Evolutionary conservation across 192 early-diverging fungal species (phyloP), one percentile per base, ranked within the genome.

Genomic region (Dissophora ornata): DNA sequence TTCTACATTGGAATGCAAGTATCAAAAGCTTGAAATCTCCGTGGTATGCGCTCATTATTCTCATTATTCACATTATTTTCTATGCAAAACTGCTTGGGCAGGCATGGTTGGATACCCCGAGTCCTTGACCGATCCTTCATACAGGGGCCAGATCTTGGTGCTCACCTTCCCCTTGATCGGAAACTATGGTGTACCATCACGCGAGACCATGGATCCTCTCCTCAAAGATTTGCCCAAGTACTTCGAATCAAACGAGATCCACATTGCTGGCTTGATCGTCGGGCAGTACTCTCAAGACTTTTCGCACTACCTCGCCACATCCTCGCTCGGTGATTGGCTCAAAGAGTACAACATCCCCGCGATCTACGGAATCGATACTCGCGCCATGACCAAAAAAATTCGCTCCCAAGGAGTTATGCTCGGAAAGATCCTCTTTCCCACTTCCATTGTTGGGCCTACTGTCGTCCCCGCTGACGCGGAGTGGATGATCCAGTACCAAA

Each of bases 21-120:
- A n/a, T n/a, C n/a, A n/a, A n/a, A n/a, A n/a, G n/a, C n/a, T n/a
- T n/a, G n/a, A n/a, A n/a, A n/a, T n/a, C n/a, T n/a, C n/a, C n/a
- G n/a, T n/a, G n/a, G n/a, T n/a, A n/a, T n/a, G n/a, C n/a, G n/a
- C n/a, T n/a, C n/a, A n/a, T n/a, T 50, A 34, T 58, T 30, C 36
- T 38, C 36, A 38, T 12, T 5, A 38, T 38, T 38, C 36, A 38
- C 5, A 38, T 38, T 33, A 48, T 45, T 57, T 13, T 7, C 44
- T 15, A 45, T 55, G 26, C 12, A 38, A 38, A 10, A n/a, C 44
- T 45, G 44, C 4, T 29, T n/a, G 18, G 4, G 4, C 55, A 92
- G 91, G 92, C 34, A 98, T 98, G 96, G 94, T 97, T 50, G 97
- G 96, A 46, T 99, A 98, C 79, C 96, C 97, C n/a, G 96, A 99